These are phyloP conservation scores for Pleurotus eryngii DNA, from an alignment of 768 basidiomycete species.

Conservation along the genomic window DNA sequence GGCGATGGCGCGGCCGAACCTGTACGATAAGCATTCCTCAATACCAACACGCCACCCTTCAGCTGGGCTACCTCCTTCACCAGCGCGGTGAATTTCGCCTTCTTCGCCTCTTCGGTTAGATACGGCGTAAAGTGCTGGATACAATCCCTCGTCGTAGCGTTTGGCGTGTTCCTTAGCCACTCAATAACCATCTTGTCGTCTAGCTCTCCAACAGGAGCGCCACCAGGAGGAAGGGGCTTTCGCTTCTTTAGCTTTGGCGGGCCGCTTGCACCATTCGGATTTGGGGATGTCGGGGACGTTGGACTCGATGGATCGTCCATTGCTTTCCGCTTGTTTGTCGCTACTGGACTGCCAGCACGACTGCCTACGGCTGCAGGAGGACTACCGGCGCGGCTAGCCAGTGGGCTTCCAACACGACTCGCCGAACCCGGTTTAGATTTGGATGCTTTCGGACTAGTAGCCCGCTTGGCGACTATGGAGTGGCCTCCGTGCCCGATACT, in stretches of 20 bases:
- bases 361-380: constrained; percentile 26
- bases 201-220: constrained; percentile 52
- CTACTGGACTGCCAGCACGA: constrained; percentile 43
- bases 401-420: constrained; percentile 60
- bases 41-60: constrained; percentile 60
- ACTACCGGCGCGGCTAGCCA: constrained; percentile 24
- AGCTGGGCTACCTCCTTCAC: constrained; percentile 77
- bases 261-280: constrained; percentile 44
- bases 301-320: constrained; percentile 29
- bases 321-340: constrained; percentile 35
- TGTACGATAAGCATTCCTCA: constrained; percentile 41
- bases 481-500: constrained; percentile 58
- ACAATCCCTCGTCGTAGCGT: constrained; percentile 74
- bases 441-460: constrained; percentile 74
- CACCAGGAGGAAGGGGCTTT: constrained; percentile 32
- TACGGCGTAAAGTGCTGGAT: constrained; percentile 79
- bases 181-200: constrained; percentile 66
- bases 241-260: constrained; percentile 54
- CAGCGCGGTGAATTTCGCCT: constrained; percentile 71
- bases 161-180: constrained; percentile 69
- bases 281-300: constrained; percentile 27
- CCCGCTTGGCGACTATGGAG: constrained; percentile 77
- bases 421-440: constrained; percentile 48
- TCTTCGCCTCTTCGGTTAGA: constrained; percentile 64
- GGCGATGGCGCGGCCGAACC: constrained; percentile 34